These are phyloP conservation scores for Nidularia pulvinata DNA, from an alignment of 768 basidiomycete genomes.

Conservation along the genomic window DNA sequence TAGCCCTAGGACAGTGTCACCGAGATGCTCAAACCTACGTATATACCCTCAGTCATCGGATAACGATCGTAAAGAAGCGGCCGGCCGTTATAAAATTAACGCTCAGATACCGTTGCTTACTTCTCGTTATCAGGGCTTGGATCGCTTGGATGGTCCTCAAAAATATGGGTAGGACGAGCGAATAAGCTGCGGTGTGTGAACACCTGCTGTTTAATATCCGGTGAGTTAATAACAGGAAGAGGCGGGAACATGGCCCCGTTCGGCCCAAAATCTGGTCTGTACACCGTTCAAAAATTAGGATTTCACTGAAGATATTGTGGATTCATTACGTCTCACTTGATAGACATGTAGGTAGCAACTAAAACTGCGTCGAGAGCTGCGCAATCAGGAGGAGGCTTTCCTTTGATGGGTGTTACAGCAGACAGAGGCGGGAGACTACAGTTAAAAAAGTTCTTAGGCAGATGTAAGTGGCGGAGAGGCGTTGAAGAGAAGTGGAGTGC, in stretches of 20 bases:
- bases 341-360: not conserved
- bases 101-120: slow-evolving; percentile 28
- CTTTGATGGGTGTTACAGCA: too few relatives aligned
- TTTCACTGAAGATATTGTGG: too few relatives aligned
- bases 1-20: slow-evolving; percentile 72
- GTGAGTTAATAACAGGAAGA: slow-evolving; percentile 54
- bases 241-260: slow-evolving; percentile 47
- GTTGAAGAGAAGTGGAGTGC: too few relatives aligned
- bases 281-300: not conserved
- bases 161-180: slow-evolving; percentile 71
- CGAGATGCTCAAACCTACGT: slow-evolving; percentile 71
- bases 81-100: not conserved
- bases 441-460: too few relatives aligned
- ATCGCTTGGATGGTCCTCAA: slow-evolving; percentile 74
- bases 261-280: slow-evolving; percentile 42
- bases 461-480: too few relatives aligned
- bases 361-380: too few relatives aligned
- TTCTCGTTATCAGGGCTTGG: slow-evolving; percentile 83
- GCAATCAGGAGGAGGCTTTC: too few relatives aligned
- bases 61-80: slow-evolving; percentile 1
- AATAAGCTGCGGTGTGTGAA: slow-evolving; percentile 78
- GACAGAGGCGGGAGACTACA: too few relatives aligned
- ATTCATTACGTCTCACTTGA: not conserved
- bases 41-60: not conserved
- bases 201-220: slow-evolving; percentile 47